These are phyloP conservation scores for Phytophthora cactorum DNA, from an alignment of 352 stramenopile species.

Conservation along the genomic window DNA sequence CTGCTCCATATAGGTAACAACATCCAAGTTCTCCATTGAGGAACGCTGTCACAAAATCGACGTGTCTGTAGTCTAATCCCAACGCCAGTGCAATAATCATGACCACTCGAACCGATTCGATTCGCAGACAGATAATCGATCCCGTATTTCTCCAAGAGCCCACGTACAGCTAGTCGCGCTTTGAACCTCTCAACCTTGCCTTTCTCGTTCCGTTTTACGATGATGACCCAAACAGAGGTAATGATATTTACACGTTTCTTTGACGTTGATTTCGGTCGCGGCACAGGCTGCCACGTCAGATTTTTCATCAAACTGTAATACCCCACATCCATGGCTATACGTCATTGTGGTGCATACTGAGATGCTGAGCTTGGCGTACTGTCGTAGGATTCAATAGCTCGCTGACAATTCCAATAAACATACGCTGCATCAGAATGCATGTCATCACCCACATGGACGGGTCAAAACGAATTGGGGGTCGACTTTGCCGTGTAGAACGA, in stretches of 20 bases:
- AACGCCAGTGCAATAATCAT: conserved; percentile 8
- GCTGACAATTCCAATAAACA: not conserved
- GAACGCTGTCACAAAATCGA: conserved; percentile 12
- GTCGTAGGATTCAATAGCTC: not conserved
- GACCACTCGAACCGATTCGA: conserved; percentile 4
- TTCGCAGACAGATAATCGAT: conserved; percentile 7
- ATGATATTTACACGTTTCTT: not conserved
- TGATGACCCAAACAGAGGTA: not conserved
- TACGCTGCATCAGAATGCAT: not conserved
- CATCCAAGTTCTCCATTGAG: conserved; percentile 9
- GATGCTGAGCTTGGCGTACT: not conserved
- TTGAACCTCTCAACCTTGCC: conserved; percentile 6
- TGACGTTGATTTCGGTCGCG: not conserved
- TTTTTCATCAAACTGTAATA: conserved; percentile 3
- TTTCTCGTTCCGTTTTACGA: conserved; percentile 9
- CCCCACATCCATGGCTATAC: not conserved
- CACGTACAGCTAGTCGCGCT: conserved; percentile 2
- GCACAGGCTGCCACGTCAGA: not conserved
- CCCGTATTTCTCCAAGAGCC: conserved; percentile 3
- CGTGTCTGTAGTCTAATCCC: not conserved
- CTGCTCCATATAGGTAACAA: conserved; percentile 9
- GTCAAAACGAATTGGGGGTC: too few relatives aligned
- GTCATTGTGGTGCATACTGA: not conserved
- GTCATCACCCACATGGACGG: too few relatives aligned
- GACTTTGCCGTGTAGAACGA: too few relatives aligned